Evolutionary conservation across 257 asterid genomes (phyloP), one percentile per base, ranked within the genome.

Genomic region (Solanum dulcamara): DNA sequence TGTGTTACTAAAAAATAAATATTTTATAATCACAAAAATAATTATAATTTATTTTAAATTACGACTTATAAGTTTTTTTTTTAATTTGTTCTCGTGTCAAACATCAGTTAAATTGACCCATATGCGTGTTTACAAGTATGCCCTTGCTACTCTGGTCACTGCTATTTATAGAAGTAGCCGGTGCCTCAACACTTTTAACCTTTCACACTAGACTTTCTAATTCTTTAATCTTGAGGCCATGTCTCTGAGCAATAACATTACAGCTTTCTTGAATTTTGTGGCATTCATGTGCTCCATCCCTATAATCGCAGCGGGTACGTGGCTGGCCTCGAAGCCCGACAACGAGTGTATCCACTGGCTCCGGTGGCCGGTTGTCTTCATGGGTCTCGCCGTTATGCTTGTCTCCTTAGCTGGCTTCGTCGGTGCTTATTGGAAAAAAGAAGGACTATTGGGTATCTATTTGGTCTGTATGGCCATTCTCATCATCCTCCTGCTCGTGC

Each of bases 291-390:
- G 97, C 83, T 96, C 99, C 1, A 89, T 96, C 88, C 99, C 99
- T 35, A 91, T 96, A 86, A 94, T 94, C 84, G 88, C 96, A 81
- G 88, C 98, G 85, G 99, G 98, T 11, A 93, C 91, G 37, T 96
- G 98, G 98, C 91, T 96, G 1, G 98, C 99, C 37, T 90, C 98
- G 0, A 92, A 95, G 88, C 92, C 96, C 6, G 98, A 93, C 92
- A 96, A 93, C 97, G 97, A 95, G 89, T 96, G 99, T 94, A 90
- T 96, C 92, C 97, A 85, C 84, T 95, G 97, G 98, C 92, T 96
- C 91, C 97, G 99, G 1, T 96, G 98, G 99, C 98, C 98, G 1
- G 92, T 96, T 60, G 88, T 95, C 80, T 91, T 92, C 93, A 50
- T 94, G 85, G 99, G 99, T 1, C 13, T 92, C 42, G 92, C 97